Evolutionary conservation across 2,329 filamentous ascomycete species (phyloP).

Genomic region (Cordyceps cateniannulata): DNA sequence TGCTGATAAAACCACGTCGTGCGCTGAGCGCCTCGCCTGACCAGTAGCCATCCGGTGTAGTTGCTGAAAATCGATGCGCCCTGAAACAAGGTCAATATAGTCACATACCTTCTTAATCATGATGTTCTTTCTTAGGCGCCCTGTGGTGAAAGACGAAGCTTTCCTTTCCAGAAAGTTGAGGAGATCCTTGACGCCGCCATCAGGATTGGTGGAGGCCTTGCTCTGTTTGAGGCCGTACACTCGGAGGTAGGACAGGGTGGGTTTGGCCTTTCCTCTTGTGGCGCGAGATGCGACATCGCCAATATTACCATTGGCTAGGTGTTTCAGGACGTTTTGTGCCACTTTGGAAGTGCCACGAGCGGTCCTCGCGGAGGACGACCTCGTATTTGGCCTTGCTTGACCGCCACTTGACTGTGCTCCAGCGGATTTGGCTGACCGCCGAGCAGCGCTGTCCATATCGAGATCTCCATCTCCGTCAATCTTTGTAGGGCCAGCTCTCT

Average conservation of each 20-base stretch:
- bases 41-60: constrained; percentile 21
- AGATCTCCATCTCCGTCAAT: constrained; percentile 53
- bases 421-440: constrained; percentile 28
- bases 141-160: constrained; percentile 47
- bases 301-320: constrained; percentile 30
- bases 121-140: constrained; percentile 41
- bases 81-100: constrained; percentile 27
- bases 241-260: constrained; percentile 31
- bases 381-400: constrained; percentile 25
- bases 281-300: constrained; percentile 28
- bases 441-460: constrained; percentile 44
- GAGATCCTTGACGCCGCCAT: constrained; percentile 59
- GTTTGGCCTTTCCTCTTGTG: constrained; percentile 20
- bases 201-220: constrained; percentile 59
- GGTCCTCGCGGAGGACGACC: constrained; percentile 19
- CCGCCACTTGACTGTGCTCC: constrained; percentile 18
- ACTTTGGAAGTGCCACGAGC: constrained; percentile 29
- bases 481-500: constrained; percentile 31
- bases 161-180: constrained; percentile 67
- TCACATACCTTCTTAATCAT: constrained; percentile 73
- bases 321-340: constrained; percentile 38
- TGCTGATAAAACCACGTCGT: constrained; percentile 46
- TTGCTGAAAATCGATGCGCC: constrained; percentile 38
- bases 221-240: constrained; percentile 61
- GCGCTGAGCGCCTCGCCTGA: constrained; percentile 19